Base-by-base conservation (phyloP, 2,329 filamentous ascomycete genomes). In the Trichoderma afroharzianum region DNA sequence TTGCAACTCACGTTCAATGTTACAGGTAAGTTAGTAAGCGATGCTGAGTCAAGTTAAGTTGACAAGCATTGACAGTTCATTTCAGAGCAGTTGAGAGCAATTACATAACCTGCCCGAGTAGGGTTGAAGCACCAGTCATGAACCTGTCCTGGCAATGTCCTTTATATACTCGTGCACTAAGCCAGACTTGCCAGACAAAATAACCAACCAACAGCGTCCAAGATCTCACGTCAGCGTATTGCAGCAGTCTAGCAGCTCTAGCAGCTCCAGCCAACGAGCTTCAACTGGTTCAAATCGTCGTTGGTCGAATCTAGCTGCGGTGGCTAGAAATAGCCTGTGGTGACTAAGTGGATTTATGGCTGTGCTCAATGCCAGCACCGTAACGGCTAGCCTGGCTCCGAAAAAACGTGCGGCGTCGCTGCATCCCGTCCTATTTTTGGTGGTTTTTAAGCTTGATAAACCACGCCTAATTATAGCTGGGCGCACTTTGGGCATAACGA, bases 371-470 rank as follows among this genome's bases (percentile, higher is more conserved):
- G 26, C 33, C 53, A 57, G 26, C 18, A 26, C 63, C 32, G n/a
- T 58, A 39, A 57, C 18, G 50, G 63, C 36, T 67, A 57, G 63
- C 15, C 63, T 58, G 32, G 50, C 47, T 36, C 18, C 18, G n/a
- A 28, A 58, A 50, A 28, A 32, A 26, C 24, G 26, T 30, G 63
- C 50, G 63, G 63, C 63, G 53, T 33, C 53, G 15, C 26, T 28
- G 50, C 50, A n/a, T 39, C 55, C 63, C 63, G 63, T 67, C 24
- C 63, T 67, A 67, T 67, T 67, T 67, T 67, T 67, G 63, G 63
- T 33, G 63, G 18, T 26, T 21, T n/a, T 30, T n/a, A 15, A 61
- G 57, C 57, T 33, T 61, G 47, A 57, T 43, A 67, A 58, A 30
- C 24, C 50, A 11, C 14, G 50, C 24, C 63, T 57, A 67, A 58